Evolutionary conservation across 2,329 filamentous ascomycete genomes (phyloP).

Genomic region (Aspergillus sp.): DNA sequence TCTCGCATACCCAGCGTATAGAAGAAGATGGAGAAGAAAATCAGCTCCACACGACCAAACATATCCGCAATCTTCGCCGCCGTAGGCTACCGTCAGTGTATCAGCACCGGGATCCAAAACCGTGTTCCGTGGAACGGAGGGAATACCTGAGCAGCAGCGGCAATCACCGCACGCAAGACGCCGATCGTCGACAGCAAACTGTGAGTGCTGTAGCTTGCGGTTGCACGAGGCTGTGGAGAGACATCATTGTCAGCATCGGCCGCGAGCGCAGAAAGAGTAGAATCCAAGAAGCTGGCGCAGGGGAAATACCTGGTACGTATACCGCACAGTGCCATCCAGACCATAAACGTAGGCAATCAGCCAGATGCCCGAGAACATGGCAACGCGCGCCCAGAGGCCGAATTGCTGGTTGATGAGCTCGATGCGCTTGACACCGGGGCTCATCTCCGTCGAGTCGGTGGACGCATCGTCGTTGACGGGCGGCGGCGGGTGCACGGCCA

Average conservation of each 20-base stretch:
- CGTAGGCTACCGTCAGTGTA: conserved; percentile 50
- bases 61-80: conserved; percentile 67
- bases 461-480: neutral
- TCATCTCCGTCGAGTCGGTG: neutral
- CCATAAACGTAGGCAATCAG: conserved; percentile 68
- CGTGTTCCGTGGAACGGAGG: neutral
- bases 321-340: conserved; percentile 61
- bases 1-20: conserved; percentile 53
- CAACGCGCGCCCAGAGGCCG: conserved; percentile 5
- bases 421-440: conserved; percentile 19
- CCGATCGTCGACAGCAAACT: conserved; percentile 64
- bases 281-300: neutral
- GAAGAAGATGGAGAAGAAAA: conserved; percentile 60
- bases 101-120: neutral
- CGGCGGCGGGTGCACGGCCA: neutral
- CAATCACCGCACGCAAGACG: conserved; percentile 63
- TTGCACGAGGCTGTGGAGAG: conserved; percentile 53
- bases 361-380: conserved; percentile 62
- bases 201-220: conserved; percentile 56
- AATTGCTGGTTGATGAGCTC: conserved; percentile 17
- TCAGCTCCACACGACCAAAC: conserved; percentile 64
- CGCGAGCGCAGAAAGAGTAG: conserved; percentile 4
- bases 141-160: conserved; percentile 58
- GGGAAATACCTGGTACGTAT: conserved; percentile 51
- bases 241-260: neutral